phyloP scores from a whole-genome alignment of 495 filamentous ascomycete genomes.

The Aspergillus saccharolyticus region DNA sequence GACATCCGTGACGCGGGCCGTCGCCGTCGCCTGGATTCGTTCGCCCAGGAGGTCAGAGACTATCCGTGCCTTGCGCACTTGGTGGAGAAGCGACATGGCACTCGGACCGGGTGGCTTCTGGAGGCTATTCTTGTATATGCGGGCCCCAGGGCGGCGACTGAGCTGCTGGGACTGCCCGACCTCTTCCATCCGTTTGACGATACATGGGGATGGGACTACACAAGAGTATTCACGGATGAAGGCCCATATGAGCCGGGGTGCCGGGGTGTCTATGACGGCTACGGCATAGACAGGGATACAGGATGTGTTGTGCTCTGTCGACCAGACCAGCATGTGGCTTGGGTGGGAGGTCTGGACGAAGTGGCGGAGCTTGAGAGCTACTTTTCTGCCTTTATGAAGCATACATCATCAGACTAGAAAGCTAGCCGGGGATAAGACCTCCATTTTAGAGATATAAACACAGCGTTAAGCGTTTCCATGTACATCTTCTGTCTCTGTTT shows the following conservation, averaged over 20 bases:
- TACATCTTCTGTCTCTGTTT: too few relatives aligned
- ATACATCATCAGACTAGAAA: too few relatives aligned
- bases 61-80: constrained; percentile 15
- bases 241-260: constrained; percentile 2
- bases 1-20: constrained; percentile 29
- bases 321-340: constrained; percentile 29
- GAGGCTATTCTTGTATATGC: constrained; percentile 19
- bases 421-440: too few relatives aligned
- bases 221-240: constrained; percentile 21
- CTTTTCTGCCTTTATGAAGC: constrained; percentile 8
- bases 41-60: constrained; percentile 20
- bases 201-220: constrained; percentile 24
- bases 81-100: not conserved
- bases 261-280: constrained; percentile 15
- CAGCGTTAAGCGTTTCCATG: too few relatives aligned
- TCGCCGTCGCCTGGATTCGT: constrained; percentile 3
- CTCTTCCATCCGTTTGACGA: constrained; percentile 30
- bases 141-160: constrained; percentile 8
- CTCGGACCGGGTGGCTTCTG: not conserved
- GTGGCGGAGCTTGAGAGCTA: constrained; percentile 9
- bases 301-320: constrained; percentile 27
- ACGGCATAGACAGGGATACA: constrained; percentile 12
- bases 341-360: constrained; percentile 19
- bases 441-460: too few relatives aligned
- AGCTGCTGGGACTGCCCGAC: constrained; percentile 20